Conservation (phyloP, 768 basidiomycete species). For the Termitomyces sp. region DNA sequence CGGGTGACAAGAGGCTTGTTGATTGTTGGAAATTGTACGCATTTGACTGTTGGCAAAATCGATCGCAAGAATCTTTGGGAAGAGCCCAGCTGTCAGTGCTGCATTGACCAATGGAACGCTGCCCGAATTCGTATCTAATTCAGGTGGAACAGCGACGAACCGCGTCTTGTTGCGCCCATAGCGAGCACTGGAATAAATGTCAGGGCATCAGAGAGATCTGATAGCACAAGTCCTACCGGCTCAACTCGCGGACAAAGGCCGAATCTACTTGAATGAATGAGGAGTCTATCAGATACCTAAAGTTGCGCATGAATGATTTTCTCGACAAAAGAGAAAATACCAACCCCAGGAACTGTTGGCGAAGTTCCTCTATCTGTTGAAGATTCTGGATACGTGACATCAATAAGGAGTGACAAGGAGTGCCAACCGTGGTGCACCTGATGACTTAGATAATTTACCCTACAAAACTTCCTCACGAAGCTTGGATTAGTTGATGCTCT, state of each 20-base stretch:
- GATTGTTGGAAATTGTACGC: constrained; percentile 81
- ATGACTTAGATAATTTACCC: constrained; percentile 76
- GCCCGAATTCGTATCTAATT: constrained; percentile 64
- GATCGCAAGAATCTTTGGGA: constrained; percentile 84
- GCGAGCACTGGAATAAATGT: constrained; percentile 43
- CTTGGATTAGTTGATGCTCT: constrained; percentile 61
- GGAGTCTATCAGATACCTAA: constrained; percentile 85
- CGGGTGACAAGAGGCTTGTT: constrained; percentile 78
- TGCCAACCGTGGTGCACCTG: constrained; percentile 46
- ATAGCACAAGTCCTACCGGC: constrained; percentile 38
- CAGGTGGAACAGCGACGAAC: constrained; percentile 72
- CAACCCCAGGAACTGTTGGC: constrained; percentile 82
- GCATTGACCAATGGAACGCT: constrained; percentile 72
- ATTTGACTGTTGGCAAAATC: constrained; percentile 60
- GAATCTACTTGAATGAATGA: constrained; percentile 72
- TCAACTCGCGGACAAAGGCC: constrained; percentile 66
- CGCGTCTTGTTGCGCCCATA: constrained; percentile 71
- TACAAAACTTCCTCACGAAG: constrained; percentile 73
- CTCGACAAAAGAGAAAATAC: not conserved
- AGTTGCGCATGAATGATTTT: not conserved
- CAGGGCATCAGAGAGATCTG: not conserved
- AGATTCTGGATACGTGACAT: constrained; percentile 55
- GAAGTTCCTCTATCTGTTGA: constrained; percentile 93
- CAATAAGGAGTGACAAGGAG: not conserved
- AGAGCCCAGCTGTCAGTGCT: constrained; percentile 81